Evolutionary conservation across 129 eudicot species (phyloP).

Genomic region (Scalesia atractyloides): DNA sequence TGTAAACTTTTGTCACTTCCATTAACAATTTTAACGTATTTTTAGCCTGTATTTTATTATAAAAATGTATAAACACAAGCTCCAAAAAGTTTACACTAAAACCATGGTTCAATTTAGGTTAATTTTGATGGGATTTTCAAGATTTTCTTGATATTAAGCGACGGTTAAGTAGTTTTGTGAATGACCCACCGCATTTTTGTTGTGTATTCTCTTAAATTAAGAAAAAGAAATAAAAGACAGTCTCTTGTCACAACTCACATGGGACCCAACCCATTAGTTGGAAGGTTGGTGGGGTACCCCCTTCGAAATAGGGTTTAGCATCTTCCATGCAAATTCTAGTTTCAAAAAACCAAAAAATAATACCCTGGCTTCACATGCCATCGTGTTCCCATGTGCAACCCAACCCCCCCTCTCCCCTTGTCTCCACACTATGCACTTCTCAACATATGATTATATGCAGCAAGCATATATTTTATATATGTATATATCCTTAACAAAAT

Average conservation of each 20-base stretch:
- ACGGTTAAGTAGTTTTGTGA: not conserved
- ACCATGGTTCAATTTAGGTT: not conserved
- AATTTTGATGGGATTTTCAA: slow-evolving; percentile 6
- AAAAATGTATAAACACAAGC: not conserved
- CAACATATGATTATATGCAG: not conserved
- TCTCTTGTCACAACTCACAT: slow-evolving; percentile 47
- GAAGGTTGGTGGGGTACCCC: slow-evolving; percentile 53
- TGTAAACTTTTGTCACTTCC: not conserved
- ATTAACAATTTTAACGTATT: not conserved
- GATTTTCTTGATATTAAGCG: slow-evolving; percentile 15
- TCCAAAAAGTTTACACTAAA: not conserved
- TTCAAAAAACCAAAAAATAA: slow-evolving; percentile 32
- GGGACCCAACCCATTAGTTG: slow-evolving; percentile 44
- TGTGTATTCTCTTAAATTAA: slow-evolving; percentile 17
- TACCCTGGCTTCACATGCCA: slow-evolving; percentile 50
- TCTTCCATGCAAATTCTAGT: slow-evolving; percentile 46
- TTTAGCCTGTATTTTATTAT: not conserved
- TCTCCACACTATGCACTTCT: not conserved
- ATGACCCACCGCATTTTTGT: slow-evolving; percentile 37
- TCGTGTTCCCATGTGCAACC: slow-evolving; percentile 59
- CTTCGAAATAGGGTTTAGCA: slow-evolving; percentile 41
- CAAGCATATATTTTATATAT: not conserved
- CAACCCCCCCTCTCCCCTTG: not conserved
- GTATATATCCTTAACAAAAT: not conserved
- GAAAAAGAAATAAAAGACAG: not conserved